Conservation (phyloP, 2,329 filamentous ascomycete species). For the Aspergillus fumigatus region DNA sequence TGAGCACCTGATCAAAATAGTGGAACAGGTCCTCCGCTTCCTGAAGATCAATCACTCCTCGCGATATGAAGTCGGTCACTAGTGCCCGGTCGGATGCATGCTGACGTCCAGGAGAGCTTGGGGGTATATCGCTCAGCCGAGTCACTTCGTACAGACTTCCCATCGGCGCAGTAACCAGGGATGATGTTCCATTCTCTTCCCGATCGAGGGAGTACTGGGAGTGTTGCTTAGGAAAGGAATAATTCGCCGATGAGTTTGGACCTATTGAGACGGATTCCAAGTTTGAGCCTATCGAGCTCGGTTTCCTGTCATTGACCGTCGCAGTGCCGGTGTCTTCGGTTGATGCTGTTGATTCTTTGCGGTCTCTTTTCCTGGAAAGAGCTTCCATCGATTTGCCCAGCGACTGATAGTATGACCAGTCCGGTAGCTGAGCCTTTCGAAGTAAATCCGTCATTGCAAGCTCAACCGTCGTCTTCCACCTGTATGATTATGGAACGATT, state of each 20-base stretch:
- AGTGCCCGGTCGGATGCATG: constrained; percentile 31
- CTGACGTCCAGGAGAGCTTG: constrained; percentile 28
- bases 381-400: constrained; percentile 26
- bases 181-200: constrained; percentile 34
- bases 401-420: constrained; percentile 36
- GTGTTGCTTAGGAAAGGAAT: constrained; percentile 22
- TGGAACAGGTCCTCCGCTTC: constrained; percentile 40
- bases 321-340: constrained; percentile 23
- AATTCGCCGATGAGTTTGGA: constrained; percentile 17
- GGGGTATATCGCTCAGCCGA: constrained; percentile 36
- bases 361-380: constrained; percentile 25
- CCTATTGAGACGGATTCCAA: constrained; percentile 9
- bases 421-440: constrained; percentile 33
- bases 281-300: constrained; percentile 12
- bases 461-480: constrained; percentile 38
- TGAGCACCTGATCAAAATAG: constrained; percentile 39
- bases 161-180: constrained; percentile 41
- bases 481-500: constrained; percentile 12
- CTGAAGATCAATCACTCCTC: constrained; percentile 43
- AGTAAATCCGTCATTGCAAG: constrained; percentile 36
- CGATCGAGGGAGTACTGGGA: constrained; percentile 33
- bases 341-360: constrained; percentile 32
- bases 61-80: constrained; percentile 49
- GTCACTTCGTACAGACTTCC: constrained; percentile 49
- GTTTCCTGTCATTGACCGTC: constrained; percentile 14